Conservation (phyloP, 2,329 filamentous ascomycete genomes). For the Macrophomina tecta region DNA sequence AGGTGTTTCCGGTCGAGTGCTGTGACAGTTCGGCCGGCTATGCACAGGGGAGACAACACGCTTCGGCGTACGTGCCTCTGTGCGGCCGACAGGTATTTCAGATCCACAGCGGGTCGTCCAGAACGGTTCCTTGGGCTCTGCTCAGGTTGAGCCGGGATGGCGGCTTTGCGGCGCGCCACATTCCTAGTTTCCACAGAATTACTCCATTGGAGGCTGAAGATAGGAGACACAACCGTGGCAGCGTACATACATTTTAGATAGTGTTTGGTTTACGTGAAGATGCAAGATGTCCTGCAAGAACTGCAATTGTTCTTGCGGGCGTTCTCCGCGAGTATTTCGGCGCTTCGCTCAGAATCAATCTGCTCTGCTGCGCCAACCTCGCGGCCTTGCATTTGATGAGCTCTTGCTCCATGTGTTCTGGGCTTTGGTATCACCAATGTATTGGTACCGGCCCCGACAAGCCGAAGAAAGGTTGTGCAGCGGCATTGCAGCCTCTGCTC, state of each 20-base stretch:
- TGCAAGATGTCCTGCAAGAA: not conserved
- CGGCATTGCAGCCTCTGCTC: too few relatives aligned
- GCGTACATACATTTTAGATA: conserved; percentile 25
- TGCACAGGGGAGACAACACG: conserved; percentile 68
- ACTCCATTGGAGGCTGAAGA: conserved; percentile 24
- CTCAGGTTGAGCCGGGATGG: conserved; percentile 69
- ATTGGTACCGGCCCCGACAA: too few relatives aligned
- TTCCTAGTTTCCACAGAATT: conserved; percentile 59
- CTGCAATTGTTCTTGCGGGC: too few relatives aligned
- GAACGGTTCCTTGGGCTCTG: conserved; percentile 59
- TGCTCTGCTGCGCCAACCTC: too few relatives aligned
- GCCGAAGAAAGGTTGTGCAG: too few relatives aligned
- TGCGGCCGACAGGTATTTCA: conserved; percentile 94
- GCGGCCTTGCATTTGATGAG: too few relatives aligned
- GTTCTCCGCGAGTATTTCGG: too few relatives aligned
- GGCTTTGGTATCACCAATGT: too few relatives aligned
- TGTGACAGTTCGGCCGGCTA: conserved; percentile 79
- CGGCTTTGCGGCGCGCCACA: conserved; percentile 73
- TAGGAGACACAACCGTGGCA: conserved; percentile 26
- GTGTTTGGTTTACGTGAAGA: not conserved
- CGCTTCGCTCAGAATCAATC: too few relatives aligned
- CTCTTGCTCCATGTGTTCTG: too few relatives aligned
- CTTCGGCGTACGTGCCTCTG: conserved; percentile 75
- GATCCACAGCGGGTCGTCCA: conserved; percentile 62
- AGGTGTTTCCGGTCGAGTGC: conserved; percentile 70